A percentile compares a stretch with the other conserved stretches of the same genome.
Conservation (phyloP, 148 eudicot genomes). For the Oxyria digyna region DNA sequence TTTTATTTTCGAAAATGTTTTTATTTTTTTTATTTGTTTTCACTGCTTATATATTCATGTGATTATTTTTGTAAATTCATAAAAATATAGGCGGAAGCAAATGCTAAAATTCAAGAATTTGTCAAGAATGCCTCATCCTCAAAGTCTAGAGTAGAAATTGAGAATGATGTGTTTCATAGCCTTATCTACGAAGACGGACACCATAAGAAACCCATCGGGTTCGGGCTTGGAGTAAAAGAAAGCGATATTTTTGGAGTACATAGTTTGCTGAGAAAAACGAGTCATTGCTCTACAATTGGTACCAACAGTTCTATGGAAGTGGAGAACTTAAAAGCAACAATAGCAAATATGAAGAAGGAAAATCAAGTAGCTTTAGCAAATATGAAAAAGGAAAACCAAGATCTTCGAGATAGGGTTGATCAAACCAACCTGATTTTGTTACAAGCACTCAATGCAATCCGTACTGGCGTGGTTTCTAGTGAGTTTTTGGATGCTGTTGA, state of each 20-base stretch:
- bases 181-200: not conserved
- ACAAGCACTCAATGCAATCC: not conserved
- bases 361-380: not conserved
- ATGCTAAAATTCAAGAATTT: not conserved
- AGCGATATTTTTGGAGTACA: not conserved
- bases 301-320: not conserved
- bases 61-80: not conserved
- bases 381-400: not conserved
- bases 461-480: not conserved
- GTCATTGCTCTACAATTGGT: not conserved
- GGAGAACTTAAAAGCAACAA: not conserved
- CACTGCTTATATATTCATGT: not conserved
- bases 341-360: not conserved
- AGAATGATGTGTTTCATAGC: not conserved
- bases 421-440: not conserved
- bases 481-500: not conserved
- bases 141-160: not conserved
- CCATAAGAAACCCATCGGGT: not conserved
- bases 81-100: not conserved
- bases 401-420: not conserved
- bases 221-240: not conserved
- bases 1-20: too few species aligned
- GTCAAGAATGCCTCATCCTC: not conserved
- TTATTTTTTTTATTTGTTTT: not conserved
- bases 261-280: not conserved